phyloP scores from a whole-genome alignment of 768 basidiomycete genomes.

The Butyriboletus loyo region DNA sequence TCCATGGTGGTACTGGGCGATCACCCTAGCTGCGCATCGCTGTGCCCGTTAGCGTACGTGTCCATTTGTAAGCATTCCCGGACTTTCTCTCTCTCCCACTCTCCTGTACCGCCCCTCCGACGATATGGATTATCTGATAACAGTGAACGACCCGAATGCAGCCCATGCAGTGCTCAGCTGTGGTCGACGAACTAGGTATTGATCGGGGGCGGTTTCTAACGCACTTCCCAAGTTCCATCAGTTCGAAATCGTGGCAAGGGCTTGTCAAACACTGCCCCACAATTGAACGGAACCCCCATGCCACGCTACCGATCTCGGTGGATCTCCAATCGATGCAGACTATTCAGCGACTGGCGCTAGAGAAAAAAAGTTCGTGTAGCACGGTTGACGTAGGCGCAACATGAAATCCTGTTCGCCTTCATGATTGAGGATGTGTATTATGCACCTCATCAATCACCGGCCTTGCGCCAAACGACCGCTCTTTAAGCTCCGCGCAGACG shows the following conservation, averaged over 20 bases:
- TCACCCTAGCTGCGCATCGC: conserved; percentile 21
- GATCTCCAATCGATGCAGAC: conserved; percentile 9
- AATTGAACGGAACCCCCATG: conserved; percentile 4
- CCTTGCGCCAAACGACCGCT: conserved; percentile 9
- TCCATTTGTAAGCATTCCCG: neutral
- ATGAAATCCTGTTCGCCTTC: conserved; percentile 8
- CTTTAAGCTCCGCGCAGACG: conserved; percentile 26
- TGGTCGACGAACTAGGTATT: conserved; percentile 24
- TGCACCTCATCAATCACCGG: conserved; percentile 9
- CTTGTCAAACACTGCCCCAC: conserved; percentile 24
- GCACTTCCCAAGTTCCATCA: conserved; percentile 14
- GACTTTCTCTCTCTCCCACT: conserved; percentile 4
- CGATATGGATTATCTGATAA: conserved; percentile 19
- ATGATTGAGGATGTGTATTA: conserved; percentile 6
- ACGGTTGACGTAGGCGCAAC: conserved; percentile 5
- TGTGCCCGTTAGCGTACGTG: conserved; percentile 11
- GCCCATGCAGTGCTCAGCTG: conserved; percentile 23
- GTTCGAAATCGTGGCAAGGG: conserved; percentile 19
- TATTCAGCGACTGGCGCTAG: conserved; percentile 16
- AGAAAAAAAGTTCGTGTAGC: neutral
- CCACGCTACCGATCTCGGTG: conserved; percentile 6
- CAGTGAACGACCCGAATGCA: neutral
- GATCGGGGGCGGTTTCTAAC: conserved; percentile 26
- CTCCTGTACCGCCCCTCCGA: conserved; percentile 4
- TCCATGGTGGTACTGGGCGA: neutral